These are phyloP conservation scores for Staphylotrichum longicolle DNA, from an alignment of 495 filamentous ascomycete species.

Conservation along the genomic window DNA sequence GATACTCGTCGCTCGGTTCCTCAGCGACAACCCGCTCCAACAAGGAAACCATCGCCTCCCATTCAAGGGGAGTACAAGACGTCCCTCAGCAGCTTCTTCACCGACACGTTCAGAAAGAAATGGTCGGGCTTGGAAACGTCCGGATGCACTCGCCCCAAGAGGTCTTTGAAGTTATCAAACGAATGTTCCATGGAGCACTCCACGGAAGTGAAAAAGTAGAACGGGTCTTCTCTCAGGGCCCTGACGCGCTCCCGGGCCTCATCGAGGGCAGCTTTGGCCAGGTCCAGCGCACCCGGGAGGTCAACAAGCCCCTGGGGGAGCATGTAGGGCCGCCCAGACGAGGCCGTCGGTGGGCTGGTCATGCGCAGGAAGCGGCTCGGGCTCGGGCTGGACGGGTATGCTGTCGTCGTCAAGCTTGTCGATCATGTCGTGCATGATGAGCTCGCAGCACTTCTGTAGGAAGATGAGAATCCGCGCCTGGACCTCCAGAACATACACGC, in stretches of 20 bases:
- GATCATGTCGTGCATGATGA: too few relatives aligned
- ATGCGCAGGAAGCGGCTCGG: background rate
- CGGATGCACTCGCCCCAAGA: too few relatives aligned
- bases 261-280: background rate
- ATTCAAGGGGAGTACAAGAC: background rate
- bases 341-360: background rate
- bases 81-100: background rate
- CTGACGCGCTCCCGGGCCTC: background rate
- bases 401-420: background rate
- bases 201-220: background rate
- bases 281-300: background rate
- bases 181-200: background rate
- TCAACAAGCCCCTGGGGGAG: background rate
- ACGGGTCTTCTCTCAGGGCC: background rate
- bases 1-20: too few relatives aligned
- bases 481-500: background rate
- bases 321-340: background rate
- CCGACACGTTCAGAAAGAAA: too few relatives aligned
- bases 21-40: background rate
- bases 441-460: background rate
- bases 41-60: background rate
- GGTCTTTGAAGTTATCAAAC: background rate
- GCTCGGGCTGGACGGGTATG: background rate
- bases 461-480: background rate
- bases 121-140: too few relatives aligned